phyloP scores from a whole-genome alignment of 2,329 filamentous ascomycete species.

The Scorias spongiosa region DNA sequence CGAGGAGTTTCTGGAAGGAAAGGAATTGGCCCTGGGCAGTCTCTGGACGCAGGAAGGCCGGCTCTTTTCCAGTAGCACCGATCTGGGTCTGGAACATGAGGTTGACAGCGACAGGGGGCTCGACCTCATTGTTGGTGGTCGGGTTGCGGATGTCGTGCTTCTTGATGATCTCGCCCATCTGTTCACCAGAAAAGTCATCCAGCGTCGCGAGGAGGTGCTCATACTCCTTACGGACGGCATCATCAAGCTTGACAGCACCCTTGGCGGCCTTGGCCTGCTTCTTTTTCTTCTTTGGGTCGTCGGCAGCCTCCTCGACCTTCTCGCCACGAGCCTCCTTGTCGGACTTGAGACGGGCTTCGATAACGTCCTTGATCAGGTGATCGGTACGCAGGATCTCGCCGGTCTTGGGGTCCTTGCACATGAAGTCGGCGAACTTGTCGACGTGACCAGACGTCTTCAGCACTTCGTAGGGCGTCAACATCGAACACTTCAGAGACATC shows the following conservation, averaged over 20 bases:
- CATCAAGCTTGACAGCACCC: constrained; percentile 64
- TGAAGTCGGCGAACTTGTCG: constrained; percentile 96
- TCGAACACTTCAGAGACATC: constrained; percentile 88
- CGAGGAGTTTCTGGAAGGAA: constrained; percentile 89
- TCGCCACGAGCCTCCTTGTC: constrained; percentile 85
- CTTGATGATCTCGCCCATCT: constrained; percentile 74
- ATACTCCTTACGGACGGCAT: constrained; percentile 75
- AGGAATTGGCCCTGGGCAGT: constrained; percentile 97
- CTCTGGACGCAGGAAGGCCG: constrained; percentile 79
- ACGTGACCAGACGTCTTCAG: constrained; percentile 90
- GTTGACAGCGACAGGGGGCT: constrained; percentile 82
- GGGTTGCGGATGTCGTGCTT: constrained; percentile 90
- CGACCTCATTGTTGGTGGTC: constrained; percentile 57
- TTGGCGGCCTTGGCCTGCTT: constrained; percentile 54
- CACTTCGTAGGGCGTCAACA: constrained; percentile 82
- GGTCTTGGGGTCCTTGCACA: constrained; percentile 82
- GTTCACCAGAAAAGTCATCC: constrained; percentile 82
- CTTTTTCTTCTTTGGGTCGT: constrained; percentile 79
- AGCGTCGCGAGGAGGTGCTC: constrained; percentile 82
- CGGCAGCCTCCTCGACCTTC: constrained; percentile 59
- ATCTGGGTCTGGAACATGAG: constrained; percentile 97
- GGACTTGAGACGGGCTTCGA: constrained; percentile 74
- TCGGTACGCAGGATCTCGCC: constrained; percentile 94
- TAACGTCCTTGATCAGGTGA: constrained; percentile 87
- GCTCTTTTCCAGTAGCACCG: constrained; percentile 74